Base-by-base conservation (phyloP, 768 basidiomycete genomes). In the Exidia glandulosa region DNA sequence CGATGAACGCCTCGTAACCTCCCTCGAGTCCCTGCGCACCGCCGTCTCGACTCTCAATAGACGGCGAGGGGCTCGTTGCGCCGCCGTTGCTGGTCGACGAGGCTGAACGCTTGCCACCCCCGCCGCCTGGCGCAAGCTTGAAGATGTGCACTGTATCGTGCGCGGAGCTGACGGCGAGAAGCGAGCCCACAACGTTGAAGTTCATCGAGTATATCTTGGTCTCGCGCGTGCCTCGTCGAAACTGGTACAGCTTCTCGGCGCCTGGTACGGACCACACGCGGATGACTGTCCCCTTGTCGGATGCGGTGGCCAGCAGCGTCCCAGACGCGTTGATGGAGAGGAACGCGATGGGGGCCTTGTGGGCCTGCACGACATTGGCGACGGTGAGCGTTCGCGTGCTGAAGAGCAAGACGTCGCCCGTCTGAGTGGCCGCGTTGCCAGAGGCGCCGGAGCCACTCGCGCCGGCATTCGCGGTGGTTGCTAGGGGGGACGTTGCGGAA, bases 71-170 rank as follows among this genome's bases (percentile, higher is more conserved):
- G 65, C 85, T 89, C 41, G 75, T 72, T 14, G 79, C 73, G 60
- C 30, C 50, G 25, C 50, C 50, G 2, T 10, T 25, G 48, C 48
- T 50, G 48, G 60, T 56, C 34, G 32, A 56, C 45, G 56, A 32
- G 6, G 45, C 61, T 61, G 52, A 55, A 36, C 55, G 64, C 66
- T 61, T 60, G n/a, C 64, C 66, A 19, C 50, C 25, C 7, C 30
- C 30, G 27, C 50, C 50, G 30, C 50, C 50, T 4, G 50, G 27
- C 0, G 83, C 85, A 3, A 97, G 78, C 73, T 91, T 92, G 77
- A 95, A 99, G 36, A 99, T 87, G 71, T 99, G 96, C 14, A 99
- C 93, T 13, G 95, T 98, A 63, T 92, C 94, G 62, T 92, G 90
- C 57, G 91, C 94, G 10, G 85, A 87, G 68, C 88, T 90, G 23